A percentile compares a stretch with the other conserved stretches of the same genome.
Conservation (phyloP, 176 grass and related monocot genomes). For the Echinochloa phyllopogon region DNA sequence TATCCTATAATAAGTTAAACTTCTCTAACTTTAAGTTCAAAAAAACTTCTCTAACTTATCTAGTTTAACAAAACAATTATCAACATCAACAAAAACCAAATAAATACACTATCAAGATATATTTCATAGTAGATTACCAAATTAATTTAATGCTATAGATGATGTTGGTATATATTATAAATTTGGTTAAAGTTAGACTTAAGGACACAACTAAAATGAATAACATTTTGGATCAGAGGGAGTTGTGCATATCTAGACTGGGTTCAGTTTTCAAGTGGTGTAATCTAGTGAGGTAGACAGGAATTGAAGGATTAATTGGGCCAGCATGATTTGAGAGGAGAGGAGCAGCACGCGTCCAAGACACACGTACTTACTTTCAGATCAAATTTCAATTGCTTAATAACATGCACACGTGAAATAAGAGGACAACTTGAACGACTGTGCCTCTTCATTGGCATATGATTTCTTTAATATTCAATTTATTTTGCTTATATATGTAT, state of each 20-base stretch:
- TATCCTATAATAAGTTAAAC: no score
- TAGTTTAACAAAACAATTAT: no score
- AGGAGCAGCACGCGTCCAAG: neutral
- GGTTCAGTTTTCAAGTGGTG: neutral
- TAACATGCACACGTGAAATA: neutral
- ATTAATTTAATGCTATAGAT: no score
- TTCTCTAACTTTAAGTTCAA: no score
- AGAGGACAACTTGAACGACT: neutral
- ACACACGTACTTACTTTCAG: constrained; percentile 3
- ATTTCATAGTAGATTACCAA: no score
- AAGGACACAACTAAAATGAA: no score
- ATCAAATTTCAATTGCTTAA: neutral
- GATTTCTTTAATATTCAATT: neutral
- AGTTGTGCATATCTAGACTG: neutral
- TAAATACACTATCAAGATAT: no score
- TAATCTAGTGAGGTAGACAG: constrained; percentile 14
- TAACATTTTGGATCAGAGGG: no score
- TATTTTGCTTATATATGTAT: neutral
- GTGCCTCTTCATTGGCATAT: neutral
- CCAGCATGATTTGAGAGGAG: constrained; percentile 12
- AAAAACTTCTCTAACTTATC: no score
- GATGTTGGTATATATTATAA: no score
- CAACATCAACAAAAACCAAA: no score
- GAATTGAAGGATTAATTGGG: constrained; percentile 21
- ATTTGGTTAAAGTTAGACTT: no score